A percentile compares a stretch with the other conserved stretches of the same genome.
Evolutionary conservation across 495 filamentous ascomycete genomes (phyloP).

Genomic region (Aspergillus saccharolyticus): DNA sequence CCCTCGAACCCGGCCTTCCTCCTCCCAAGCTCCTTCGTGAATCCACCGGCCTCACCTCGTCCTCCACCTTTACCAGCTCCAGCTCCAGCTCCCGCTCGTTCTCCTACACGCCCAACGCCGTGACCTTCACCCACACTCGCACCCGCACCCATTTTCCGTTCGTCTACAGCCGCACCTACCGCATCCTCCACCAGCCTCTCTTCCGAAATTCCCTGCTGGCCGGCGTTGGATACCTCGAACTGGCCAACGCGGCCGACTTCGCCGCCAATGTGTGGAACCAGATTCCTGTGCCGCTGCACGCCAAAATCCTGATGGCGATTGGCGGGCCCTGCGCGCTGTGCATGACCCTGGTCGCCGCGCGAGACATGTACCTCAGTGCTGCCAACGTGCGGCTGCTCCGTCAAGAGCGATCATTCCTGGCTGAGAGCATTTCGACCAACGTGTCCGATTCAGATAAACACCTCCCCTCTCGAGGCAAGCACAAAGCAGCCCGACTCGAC

Average conservation of each 20-base stretch:
- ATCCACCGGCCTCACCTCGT: slow-evolving; percentile 4
- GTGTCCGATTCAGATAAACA: background rate
- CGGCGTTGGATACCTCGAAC: slow-evolving; percentile 45
- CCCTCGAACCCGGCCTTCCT: background rate
- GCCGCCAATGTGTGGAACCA: slow-evolving; percentile 52
- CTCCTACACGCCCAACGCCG: background rate
- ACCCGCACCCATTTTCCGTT: background rate
- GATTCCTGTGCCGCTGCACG: slow-evolving; percentile 41
- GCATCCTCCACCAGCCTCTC: slow-evolving; percentile 25
- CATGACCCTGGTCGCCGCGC: slow-evolving; percentile 40
- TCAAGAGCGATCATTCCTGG: slow-evolving; percentile 25
- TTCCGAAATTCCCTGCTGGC: slow-evolving; percentile 45
- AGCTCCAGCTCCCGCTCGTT: slow-evolving; percentile 4
- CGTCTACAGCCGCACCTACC: background rate
- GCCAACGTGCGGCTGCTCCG: slow-evolving; percentile 39
- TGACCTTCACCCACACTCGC: slow-evolving; percentile 15
- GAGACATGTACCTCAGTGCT: slow-evolving; percentile 40
- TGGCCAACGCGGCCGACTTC: slow-evolving; percentile 50
- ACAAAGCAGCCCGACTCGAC: slow-evolving; percentile 12
- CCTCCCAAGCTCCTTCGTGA: slow-evolving; percentile 4
- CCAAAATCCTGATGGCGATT: slow-evolving; percentile 44
- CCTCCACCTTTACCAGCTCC: slow-evolving; percentile 17
- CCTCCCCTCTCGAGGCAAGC: no score
- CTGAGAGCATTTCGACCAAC: background rate
- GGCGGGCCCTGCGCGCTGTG: slow-evolving; percentile 42